Conservation (phyloP, 371 early-diverging fungal species). For the Coemansia sp. region DNA sequence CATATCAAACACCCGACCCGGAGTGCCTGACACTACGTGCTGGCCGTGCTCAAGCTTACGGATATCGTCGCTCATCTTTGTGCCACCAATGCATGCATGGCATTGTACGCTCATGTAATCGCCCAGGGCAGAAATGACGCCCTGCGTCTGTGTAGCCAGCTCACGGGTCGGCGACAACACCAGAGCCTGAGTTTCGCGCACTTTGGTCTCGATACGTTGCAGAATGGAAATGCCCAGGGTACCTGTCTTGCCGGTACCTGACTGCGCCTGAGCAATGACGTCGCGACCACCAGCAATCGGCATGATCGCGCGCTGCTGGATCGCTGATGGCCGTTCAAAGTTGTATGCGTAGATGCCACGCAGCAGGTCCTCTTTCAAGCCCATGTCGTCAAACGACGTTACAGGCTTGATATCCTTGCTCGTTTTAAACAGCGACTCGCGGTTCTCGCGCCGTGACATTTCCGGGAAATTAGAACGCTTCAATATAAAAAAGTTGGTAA, state of each 20-base stretch:
- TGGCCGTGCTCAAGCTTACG: constrained; percentile 65
- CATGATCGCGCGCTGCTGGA: constrained; percentile 90
- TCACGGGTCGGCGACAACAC: constrained; percentile 97
- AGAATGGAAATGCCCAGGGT: constrained; percentile 92
- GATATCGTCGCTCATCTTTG: constrained; percentile 79
- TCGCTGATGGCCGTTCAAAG: constrained; percentile 87
- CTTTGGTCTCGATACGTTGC: constrained; percentile 74
- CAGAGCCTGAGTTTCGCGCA: constrained; percentile 82
- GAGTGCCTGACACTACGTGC: constrained; percentile 97
- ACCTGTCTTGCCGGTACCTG: constrained; percentile 97
- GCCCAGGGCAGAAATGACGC: constrained; percentile 28
- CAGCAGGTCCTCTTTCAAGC: constrained; percentile 77
- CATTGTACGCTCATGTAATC: constrained; percentile 67
- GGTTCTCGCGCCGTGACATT: constrained; percentile 8
- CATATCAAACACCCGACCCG: constrained; percentile 95
- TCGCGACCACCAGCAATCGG: constrained; percentile 82
- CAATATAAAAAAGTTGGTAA: no score
- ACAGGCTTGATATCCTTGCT: constrained; percentile 58
- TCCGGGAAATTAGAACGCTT: no score
- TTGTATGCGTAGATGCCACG: constrained; percentile 88
- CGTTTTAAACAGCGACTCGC: constrained; percentile 50
- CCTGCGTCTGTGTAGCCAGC: constrained; percentile 83
- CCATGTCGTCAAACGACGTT: constrained; percentile 73
- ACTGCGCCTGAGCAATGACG: constrained; percentile 95
- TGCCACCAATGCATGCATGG: constrained; percentile 86